A percentile compares a stretch with the other conserved stretches of the same genome.
Conservation (phyloP, 2,329 filamentous ascomycete genomes). For the Xylaria sp. region DNA sequence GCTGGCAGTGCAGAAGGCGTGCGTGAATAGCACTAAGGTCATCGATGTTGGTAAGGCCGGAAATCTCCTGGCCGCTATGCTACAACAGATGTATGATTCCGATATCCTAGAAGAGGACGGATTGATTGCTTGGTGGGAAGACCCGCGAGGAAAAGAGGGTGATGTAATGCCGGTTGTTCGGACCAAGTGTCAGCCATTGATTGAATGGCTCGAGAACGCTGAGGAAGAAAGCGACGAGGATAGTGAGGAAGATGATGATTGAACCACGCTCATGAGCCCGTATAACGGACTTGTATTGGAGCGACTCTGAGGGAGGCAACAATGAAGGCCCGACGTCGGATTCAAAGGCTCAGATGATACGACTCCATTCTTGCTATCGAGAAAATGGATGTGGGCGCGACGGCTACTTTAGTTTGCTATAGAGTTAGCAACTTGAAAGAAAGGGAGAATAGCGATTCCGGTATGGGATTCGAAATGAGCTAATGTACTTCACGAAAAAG, state of each 20-base stretch:
- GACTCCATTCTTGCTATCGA: neutral
- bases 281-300: neutral
- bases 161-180: constrained; percentile 77
- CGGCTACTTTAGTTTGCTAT: neutral
- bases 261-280: neutral
- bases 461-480: neutral
- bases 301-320: neutral
- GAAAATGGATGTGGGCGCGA: neutral
- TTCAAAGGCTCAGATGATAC: neutral
- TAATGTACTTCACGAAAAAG: neutral
- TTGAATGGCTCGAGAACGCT: constrained; percentile 85
- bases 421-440: neutral
- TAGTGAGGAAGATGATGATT: constrained; percentile 57
- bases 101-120: constrained; percentile 92
- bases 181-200: constrained; percentile 78
- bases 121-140: constrained; percentile 88
- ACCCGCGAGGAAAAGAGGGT: constrained; percentile 72
- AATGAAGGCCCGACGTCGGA: neutral
- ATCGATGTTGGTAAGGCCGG: constrained; percentile 61
- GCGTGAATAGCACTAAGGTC: constrained; percentile 71
- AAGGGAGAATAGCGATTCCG: neutral
- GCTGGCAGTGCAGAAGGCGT: constrained; percentile 81
- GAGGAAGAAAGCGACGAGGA: constrained; percentile 78
- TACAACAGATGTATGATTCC: constrained; percentile 85
- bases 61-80: constrained; percentile 77